A percentile compares a stretch with the other conserved stretches of the same genome.
These are phyloP conservation scores for Russula emetica DNA, from an alignment of 768 basidiomycete species.

Conservation along the genomic window DNA sequence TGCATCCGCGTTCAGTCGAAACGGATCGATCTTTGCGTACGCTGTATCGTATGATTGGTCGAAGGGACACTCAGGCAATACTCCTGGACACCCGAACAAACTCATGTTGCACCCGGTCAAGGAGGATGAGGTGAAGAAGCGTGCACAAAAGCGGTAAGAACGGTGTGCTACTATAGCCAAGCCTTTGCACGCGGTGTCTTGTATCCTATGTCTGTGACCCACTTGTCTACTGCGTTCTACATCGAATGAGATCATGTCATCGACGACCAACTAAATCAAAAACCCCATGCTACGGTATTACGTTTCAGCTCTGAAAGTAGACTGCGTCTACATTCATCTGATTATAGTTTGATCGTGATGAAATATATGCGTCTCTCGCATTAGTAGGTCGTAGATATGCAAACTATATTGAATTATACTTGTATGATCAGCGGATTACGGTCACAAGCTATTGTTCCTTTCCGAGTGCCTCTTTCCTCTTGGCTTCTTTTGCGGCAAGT, in stretches of 20 bases:
- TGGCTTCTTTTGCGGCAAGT: slow-evolving; percentile 31
- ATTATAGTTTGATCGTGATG: neutral
- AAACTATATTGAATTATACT: slow-evolving; percentile 14
- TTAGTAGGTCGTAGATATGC: slow-evolving; percentile 18
- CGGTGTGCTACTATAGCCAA: neutral
- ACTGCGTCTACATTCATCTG: neutral
- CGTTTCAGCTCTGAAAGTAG: neutral
- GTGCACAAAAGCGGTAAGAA: slow-evolving; percentile 37
- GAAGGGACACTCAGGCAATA: slow-evolving; percentile 85
- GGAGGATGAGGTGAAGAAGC: slow-evolving; percentile 81
- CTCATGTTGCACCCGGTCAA: slow-evolving; percentile 81
- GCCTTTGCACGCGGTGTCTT: neutral
- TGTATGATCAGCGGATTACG: neutral
- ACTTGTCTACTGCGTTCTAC: neutral
- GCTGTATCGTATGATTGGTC: slow-evolving; percentile 93
- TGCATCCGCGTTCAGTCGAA: slow-evolving; percentile 80
- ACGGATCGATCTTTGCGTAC: slow-evolving; percentile 86
- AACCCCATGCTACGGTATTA: neutral
- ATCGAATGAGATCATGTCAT: neutral
- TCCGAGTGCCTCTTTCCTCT: slow-evolving; percentile 16
- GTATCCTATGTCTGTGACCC: neutral
- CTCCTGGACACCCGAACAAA: slow-evolving; percentile 66
- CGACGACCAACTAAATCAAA: neutral
- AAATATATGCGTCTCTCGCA: neutral
- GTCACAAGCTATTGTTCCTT: slow-evolving; percentile 16